Percentiles rank a stretch among this genome's conserved stretches.
These are phyloP conservation scores for Nakazawaea populi DNA, from an alignment of 805 yeast genomes.

Conservation along the genomic window DNA sequence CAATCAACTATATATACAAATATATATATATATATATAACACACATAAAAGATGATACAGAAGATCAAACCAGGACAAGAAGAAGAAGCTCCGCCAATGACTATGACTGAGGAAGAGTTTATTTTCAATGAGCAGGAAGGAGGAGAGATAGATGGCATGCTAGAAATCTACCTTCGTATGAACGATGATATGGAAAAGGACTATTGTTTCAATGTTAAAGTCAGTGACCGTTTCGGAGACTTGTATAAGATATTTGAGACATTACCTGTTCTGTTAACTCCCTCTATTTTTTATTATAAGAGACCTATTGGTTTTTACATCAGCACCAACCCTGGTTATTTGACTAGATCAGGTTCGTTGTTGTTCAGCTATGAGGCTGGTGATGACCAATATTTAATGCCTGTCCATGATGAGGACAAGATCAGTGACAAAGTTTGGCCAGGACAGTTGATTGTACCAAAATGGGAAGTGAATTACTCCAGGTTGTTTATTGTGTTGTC, in stretches of 20 bases:
- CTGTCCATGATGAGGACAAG: conserved; percentile 39
- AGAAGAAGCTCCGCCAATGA: neutral
- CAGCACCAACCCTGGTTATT: conserved; percentile 65
- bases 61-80: conserved; percentile 1
- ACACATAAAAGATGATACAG: neutral
- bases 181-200: conserved; percentile 83
- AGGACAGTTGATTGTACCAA: conserved; percentile 80
- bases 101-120: conserved; percentile 5
- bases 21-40: neutral
- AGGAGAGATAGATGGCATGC: conserved; percentile 11
- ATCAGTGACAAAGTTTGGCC: conserved; percentile 72
- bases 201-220: conserved; percentile 75
- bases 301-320: conserved; percentile 61
- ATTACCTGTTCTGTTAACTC: conserved; percentile 74
- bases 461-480: conserved; percentile 49
- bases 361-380: conserved; percentile 60
- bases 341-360: conserved; percentile 80
- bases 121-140: conserved; percentile 11
- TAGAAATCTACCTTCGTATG: conserved; percentile 68
- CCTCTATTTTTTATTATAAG: conserved; percentile 64
- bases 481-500: conserved; percentile 32
- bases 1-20: neutral
- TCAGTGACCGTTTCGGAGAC: conserved; percentile 51
- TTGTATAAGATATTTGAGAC: conserved; percentile 56
- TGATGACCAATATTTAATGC: conserved; percentile 37